Conservation (phyloP, 2,329 filamentous ascomycete species). For the Trichoderma sp. region DNA sequence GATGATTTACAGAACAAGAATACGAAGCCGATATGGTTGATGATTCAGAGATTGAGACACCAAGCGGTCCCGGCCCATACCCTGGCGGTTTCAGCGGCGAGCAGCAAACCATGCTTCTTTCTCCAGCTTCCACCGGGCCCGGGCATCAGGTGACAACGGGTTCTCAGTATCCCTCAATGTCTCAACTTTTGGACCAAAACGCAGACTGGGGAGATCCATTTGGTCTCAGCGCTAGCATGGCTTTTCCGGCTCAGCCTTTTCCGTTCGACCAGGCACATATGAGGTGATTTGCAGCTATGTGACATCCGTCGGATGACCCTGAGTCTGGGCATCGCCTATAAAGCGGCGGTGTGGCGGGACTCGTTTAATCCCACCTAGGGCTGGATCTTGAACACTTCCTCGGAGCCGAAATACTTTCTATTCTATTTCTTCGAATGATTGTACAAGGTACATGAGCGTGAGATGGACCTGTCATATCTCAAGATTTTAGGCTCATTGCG, state of each 20-base stretch:
- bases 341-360: background rate
- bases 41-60: slow-evolving; percentile 71
- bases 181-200: slow-evolving; percentile 71
- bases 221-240: slow-evolving; percentile 90
- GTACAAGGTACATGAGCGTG: background rate
- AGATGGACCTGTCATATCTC: background rate
- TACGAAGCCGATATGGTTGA: slow-evolving; percentile 93
- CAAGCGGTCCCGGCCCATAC: slow-evolving; percentile 66
- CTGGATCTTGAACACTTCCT: background rate
- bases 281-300: slow-evolving; percentile 36
- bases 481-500: background rate
- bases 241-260: slow-evolving; percentile 83
- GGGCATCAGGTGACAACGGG: slow-evolving; percentile 39
- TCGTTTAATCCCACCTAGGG: background rate
- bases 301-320: slow-evolving; percentile 1
- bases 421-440: background rate
- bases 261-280: slow-evolving; percentile 67
- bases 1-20: slow-evolving; percentile 79
- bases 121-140: slow-evolving; percentile 44
- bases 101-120: slow-evolving; percentile 47
- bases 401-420: background rate
- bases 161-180: slow-evolving; percentile 63
- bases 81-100: slow-evolving; percentile 55
- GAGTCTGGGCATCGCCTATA: background rate
- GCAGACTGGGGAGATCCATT: slow-evolving; percentile 94